phyloP scores from a whole-genome alignment of 2,329 filamentous ascomycete species.

The Coleophoma eucalyptorum region DNA sequence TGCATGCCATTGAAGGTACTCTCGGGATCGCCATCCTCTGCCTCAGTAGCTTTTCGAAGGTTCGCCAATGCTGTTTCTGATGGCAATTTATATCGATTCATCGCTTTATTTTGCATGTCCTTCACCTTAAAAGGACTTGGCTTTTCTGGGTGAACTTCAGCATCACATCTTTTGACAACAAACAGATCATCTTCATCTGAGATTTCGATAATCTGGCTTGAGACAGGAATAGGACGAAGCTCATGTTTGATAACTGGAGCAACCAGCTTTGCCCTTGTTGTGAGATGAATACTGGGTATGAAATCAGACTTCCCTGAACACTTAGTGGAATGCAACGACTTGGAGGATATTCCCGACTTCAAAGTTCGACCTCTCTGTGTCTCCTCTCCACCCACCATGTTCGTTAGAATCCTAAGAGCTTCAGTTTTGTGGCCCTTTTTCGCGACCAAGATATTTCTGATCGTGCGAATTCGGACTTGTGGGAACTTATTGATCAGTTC shows the following conservation, averaged over 20 bases:
- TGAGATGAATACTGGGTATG: neutral
- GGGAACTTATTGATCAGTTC: neutral
- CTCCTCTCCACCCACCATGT: neutral
- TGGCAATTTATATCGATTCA: too few relatives aligned
- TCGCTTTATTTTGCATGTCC: too few relatives aligned
- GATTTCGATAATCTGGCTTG: neutral
- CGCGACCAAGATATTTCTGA: neutral
- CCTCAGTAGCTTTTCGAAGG: too few relatives aligned
- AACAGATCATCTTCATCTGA: neutral
- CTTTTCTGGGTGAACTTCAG: too few relatives aligned
- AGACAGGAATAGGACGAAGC: too few relatives aligned
- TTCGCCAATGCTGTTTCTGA: too few relatives aligned
- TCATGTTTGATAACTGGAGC: neutral
- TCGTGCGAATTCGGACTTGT: neutral
- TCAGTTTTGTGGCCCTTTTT: slow-evolving; percentile 3
- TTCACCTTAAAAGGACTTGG: too few relatives aligned
- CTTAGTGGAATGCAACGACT: neutral
- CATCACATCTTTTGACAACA: too few relatives aligned
- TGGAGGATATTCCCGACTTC: neutral
- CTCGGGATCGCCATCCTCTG: too few relatives aligned
- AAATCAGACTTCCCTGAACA: neutral
- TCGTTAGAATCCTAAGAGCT: neutral
- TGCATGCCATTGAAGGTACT: too few relatives aligned
- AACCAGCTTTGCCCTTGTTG: neutral
- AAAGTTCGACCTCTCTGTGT: too few relatives aligned